Evolutionary conservation across 345 rosid species (phyloP).

Genomic region (Odontarrhena argentea): DNA sequence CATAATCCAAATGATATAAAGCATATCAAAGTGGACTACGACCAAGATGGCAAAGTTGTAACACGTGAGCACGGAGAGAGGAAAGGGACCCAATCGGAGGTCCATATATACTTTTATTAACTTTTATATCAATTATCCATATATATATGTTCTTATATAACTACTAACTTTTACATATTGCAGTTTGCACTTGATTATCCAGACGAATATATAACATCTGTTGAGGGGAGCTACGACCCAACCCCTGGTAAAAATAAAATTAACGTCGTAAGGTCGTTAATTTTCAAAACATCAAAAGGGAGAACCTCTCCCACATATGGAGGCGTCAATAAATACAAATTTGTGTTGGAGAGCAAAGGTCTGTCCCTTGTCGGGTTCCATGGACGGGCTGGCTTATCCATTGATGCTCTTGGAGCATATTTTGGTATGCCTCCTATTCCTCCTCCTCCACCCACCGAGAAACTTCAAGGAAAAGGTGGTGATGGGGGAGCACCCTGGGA

Average conservation of each 20-base stretch:
- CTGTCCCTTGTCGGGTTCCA: slow-evolving; percentile 33
- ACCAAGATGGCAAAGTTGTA: no score
- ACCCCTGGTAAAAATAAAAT: no score
- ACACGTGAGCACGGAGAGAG: not conserved
- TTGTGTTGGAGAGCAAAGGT: slow-evolving; percentile 29
- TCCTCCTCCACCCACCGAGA: slow-evolving; percentile 6
- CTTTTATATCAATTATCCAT: no score
- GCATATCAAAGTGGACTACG: no score
- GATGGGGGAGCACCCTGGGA: slow-evolving; percentile 28
- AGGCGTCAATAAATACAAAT: slow-evolving; percentile 3
- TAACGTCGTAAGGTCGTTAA: not conserved
- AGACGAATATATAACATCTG: no score
- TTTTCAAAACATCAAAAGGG: slow-evolving; percentile 38
- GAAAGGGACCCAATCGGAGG: not conserved
- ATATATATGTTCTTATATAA: no score
- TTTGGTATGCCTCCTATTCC: slow-evolving; percentile 10
- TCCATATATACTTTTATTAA: no score
- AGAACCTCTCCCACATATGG: slow-evolving; percentile 33
- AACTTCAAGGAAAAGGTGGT: slow-evolving; percentile 15
- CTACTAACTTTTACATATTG: no score
- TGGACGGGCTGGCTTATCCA: slow-evolving; percentile 31
- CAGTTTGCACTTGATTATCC: no score
- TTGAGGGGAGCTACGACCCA: no score
- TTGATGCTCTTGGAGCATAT: slow-evolving; percentile 38
- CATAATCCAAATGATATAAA: no score